These are phyloP conservation scores for Spiraea crenata DNA, from an alignment of 331 rosid genomes.

Conservation along the genomic window DNA sequence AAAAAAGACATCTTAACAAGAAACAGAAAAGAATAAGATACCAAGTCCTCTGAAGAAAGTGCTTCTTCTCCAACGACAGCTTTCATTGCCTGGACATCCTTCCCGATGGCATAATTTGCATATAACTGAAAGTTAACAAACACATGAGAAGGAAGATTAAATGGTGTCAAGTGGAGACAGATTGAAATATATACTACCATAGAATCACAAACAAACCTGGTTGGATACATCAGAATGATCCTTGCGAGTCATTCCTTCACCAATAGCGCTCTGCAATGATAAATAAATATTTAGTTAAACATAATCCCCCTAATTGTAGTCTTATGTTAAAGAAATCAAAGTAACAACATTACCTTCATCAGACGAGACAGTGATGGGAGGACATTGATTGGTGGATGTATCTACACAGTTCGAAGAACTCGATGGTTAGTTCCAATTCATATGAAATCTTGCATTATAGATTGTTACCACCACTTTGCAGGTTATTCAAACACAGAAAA, in stretches of 20 bases:
- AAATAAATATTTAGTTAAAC: conserved; percentile 12
- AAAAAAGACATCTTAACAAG: neutral
- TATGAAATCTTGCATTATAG: conserved; percentile 1
- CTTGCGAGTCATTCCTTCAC: conserved; percentile 98
- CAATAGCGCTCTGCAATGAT: conserved; percentile 91
- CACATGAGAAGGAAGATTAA: conserved; percentile 10
- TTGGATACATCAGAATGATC: conserved; percentile 99
- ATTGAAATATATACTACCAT: neutral
- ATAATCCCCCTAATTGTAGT: neutral
- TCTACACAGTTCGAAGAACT: conserved; percentile 48
- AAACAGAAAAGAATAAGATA: conserved; percentile 22
- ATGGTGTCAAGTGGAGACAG: neutral
- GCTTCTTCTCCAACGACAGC: conserved; percentile 99
- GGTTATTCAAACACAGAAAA: neutral
- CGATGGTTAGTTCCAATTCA: conserved; percentile 30
- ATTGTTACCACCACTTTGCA: conserved; percentile 10
- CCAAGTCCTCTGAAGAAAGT: conserved; percentile 98
- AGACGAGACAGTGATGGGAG: conserved; percentile 95
- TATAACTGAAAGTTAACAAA: conserved; percentile 58
- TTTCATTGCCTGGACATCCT: conserved; percentile 99
- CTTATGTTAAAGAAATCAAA: neutral
- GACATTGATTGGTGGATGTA: conserved; percentile 97
- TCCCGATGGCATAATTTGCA: conserved; percentile 99
- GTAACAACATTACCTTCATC: conserved; percentile 74
- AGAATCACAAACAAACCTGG: conserved; percentile 60